Evolutionary conservation across 208 protist species (phyloP).

Genomic region (Leishmania major): DNA sequence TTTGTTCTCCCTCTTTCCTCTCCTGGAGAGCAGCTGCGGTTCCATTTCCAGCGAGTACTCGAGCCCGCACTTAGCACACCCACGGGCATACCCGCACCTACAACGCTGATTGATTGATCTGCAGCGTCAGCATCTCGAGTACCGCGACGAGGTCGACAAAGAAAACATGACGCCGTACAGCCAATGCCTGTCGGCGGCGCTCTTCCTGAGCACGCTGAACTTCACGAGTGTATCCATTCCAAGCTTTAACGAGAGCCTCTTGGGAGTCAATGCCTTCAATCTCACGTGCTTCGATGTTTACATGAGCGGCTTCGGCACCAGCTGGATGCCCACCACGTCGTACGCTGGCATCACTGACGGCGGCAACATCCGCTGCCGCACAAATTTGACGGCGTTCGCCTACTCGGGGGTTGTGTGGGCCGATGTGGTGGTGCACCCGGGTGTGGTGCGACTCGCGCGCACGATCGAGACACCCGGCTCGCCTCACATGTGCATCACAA

Average conservation of each 20-base stretch:
- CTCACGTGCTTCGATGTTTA: constrained; percentile 35
- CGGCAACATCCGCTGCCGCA: constrained; percentile 21
- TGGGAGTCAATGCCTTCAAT: constrained; percentile 37
- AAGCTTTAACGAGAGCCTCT: constrained; percentile 29
- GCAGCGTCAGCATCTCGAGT: background rate
- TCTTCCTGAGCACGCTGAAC: constrained; percentile 34
- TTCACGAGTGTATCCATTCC: constrained; percentile 28
- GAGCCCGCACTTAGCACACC: background rate
- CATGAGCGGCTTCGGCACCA: background rate
- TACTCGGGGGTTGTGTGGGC: constrained; percentile 17
- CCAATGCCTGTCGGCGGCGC: constrained; percentile 8
- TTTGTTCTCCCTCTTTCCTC: background rate
- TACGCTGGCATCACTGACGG: constrained; percentile 14
- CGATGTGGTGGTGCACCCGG: constrained; percentile 10
- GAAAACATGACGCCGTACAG: background rate
- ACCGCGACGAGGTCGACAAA: background rate
- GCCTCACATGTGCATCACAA: constrained; percentile 9
- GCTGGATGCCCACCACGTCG: constrained; percentile 1
- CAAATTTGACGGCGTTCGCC: constrained; percentile 19
- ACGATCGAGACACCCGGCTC: background rate
- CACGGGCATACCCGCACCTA: background rate
- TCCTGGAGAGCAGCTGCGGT: background rate
- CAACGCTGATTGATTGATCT: too few species aligned
- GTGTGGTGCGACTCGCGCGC: constrained; percentile 6
- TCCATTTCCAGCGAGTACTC: background rate